phyloP scores from a whole-genome alignment of 139 green algal genomes.

The Chlamydomonas sphaeroides region DNA sequence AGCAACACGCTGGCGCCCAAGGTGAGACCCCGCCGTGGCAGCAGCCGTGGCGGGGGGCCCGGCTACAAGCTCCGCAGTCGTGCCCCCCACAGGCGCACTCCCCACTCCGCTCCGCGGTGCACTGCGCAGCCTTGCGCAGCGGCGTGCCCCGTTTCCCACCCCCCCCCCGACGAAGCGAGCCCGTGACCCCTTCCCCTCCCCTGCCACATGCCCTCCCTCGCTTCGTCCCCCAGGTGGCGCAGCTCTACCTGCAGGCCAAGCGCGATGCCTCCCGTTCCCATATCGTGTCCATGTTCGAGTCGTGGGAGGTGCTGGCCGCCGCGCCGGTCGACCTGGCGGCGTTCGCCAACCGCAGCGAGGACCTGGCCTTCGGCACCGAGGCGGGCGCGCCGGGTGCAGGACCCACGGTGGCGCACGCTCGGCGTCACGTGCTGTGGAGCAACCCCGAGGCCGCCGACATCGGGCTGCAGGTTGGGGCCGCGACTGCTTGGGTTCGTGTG shows the following conservation, averaged over 20 bases:
- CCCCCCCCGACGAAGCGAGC: too few species aligned
- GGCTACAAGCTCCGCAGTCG: too few species aligned
- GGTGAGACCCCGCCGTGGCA: too few species aligned
- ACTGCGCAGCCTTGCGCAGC: too few species aligned
- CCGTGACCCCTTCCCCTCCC: not conserved
- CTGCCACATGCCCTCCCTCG: not conserved
- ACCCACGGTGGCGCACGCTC: not conserved
- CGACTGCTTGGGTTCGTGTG: too few species aligned
- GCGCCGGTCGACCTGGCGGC: constrained; percentile 27
- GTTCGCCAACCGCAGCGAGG: constrained; percentile 16
- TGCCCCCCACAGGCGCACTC: too few species aligned
- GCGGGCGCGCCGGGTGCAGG: not conserved
- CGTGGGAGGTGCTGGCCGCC: constrained; percentile 26
- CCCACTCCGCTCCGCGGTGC: too few species aligned
- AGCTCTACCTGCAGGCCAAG: constrained; percentile 33
- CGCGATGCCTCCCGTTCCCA: not conserved
- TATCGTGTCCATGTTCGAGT: not conserved
- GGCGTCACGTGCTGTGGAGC: constrained; percentile 27
- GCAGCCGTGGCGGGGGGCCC: too few species aligned
- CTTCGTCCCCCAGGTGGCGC: not conserved
- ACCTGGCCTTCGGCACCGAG: constrained; percentile 21
- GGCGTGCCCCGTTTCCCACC: too few species aligned
- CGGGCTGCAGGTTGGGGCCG: constrained; percentile 12
- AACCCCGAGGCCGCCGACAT: constrained; percentile 18
- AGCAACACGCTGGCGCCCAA: constrained; percentile 26